Evolutionary conservation across 306 rosid genomes (phyloP).

Genomic region (Begonia loranthoides): DNA sequence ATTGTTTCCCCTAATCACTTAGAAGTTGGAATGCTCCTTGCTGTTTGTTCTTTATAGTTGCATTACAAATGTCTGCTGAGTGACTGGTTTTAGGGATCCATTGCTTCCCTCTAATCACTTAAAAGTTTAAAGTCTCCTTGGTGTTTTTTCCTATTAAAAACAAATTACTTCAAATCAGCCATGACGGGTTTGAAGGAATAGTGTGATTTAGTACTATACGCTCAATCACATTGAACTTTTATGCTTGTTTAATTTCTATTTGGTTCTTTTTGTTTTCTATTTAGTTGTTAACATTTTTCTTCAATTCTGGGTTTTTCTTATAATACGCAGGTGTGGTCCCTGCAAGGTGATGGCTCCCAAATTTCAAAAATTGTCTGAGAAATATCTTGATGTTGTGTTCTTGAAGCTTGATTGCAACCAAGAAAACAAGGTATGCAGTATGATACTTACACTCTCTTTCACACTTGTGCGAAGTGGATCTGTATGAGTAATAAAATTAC

Average conservation of each 20-base stretch:
- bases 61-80: no score
- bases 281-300: constrained; percentile 6
- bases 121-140: no score
- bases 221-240: no score
- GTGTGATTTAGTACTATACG: no score
- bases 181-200: no score
- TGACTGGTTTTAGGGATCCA: no score
- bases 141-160: no score
- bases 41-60: no score
- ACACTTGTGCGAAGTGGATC: neutral
- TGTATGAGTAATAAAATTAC: neutral
- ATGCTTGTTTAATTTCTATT: neutral
- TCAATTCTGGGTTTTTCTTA: neutral
- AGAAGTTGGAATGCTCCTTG: no score
- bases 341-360: constrained; percentile 97
- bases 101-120: no score
- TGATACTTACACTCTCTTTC: neutral
- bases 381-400: constrained; percentile 76
- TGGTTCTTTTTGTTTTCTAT: neutral
- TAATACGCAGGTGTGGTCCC: constrained; percentile 73
- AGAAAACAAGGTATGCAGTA: constrained; percentile 60
- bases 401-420: constrained; percentile 92
- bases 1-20: no score
- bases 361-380: constrained; percentile 53
- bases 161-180: no score